Percentiles rank a stretch among this genome's conserved stretches.
These are phyloP conservation scores for Thermoascus crustaceus DNA, from an alignment of 2,329 filamentous ascomycete species.

Conservation along the genomic window DNA sequence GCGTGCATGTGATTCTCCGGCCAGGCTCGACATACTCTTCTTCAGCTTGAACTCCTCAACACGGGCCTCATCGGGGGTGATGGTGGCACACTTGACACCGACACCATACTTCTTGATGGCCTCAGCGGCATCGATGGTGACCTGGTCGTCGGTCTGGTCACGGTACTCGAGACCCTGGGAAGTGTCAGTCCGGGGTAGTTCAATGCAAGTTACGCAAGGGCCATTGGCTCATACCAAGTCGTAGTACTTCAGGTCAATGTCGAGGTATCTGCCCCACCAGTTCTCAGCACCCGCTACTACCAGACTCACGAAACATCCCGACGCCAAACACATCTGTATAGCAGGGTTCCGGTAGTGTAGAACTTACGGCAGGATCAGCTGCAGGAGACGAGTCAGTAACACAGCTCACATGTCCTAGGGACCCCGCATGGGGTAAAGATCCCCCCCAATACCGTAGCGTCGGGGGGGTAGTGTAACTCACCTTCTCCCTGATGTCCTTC, in stretches of 20 bases:
- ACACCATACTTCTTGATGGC: slow-evolving; percentile 99
- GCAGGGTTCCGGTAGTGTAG: neutral
- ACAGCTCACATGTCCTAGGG: no score
- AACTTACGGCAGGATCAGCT: slow-evolving; percentile 73
- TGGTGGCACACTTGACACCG: slow-evolving; percentile 98
- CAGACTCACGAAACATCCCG: no score
- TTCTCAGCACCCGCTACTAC: slow-evolving; percentile 17
- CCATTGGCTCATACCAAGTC: slow-evolving; percentile 50
- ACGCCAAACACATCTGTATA: neutral
- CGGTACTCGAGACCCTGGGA: slow-evolving; percentile 74
- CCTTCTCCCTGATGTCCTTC: slow-evolving; percentile 96
- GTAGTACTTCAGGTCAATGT: slow-evolving; percentile 98
- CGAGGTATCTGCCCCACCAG: slow-evolving; percentile 56
- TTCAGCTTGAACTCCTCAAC: slow-evolving; percentile 98
- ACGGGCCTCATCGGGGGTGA: slow-evolving; percentile 93
- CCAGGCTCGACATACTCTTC: slow-evolving; percentile 85
- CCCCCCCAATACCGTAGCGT: no score
- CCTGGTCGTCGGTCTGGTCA: slow-evolving; percentile 91
- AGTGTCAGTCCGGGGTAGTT: slow-evolving; percentile 8
- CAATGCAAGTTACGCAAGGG: neutral
- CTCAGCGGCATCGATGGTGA: slow-evolving; percentile 89
- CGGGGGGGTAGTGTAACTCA: slow-evolving; percentile 32
- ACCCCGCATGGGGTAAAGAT: no score
- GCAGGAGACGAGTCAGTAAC: slow-evolving; percentile 9
- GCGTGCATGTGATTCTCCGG: no score